These are phyloP conservation scores for Globisporangium irregulare DNA, from an alignment of 352 stramenopile species.

Conservation along the genomic window DNA sequence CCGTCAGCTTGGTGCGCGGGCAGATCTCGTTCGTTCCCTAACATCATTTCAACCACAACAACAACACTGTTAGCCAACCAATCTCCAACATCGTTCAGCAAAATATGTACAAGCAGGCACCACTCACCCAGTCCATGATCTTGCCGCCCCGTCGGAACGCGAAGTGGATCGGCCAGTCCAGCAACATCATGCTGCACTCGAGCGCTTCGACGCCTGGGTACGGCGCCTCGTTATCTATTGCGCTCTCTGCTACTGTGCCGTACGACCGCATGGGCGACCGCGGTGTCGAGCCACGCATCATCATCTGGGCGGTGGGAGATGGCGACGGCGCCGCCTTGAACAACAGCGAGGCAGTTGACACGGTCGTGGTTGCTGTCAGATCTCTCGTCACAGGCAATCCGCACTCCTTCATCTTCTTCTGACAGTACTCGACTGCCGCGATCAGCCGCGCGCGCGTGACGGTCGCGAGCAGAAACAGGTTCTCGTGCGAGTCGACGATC, in stretches of 20 bases:
- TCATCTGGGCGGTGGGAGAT: background rate
- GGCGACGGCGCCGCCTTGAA: constrained; percentile 25
- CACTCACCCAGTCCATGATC: constrained; percentile 59
- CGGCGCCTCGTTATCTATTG: constrained; percentile 10
- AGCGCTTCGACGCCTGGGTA: constrained; percentile 11
- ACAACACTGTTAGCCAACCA: too few relatives aligned
- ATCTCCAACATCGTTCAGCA: too few relatives aligned
- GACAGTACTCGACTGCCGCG: constrained; percentile 55
- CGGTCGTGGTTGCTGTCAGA: constrained; percentile 4
- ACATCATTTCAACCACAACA: too few relatives aligned
- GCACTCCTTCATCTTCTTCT: constrained; percentile 27
- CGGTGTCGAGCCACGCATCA: too few relatives aligned
- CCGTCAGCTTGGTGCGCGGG: constrained; percentile 58
- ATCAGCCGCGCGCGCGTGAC: constrained; percentile 56
- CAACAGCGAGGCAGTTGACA: constrained; percentile 27
- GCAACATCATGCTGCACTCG: constrained; percentile 23
- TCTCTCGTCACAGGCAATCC: background rate
- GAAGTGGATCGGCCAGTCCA: constrained; percentile 66
- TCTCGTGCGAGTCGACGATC: constrained; percentile 66
- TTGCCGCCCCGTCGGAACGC: constrained; percentile 67
- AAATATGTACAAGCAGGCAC: too few relatives aligned
- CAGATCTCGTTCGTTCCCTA: constrained; percentile 55
- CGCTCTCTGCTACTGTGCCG: constrained; percentile 1
- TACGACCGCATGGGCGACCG: background rate
- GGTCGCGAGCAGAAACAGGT: constrained; percentile 63